Evolutionary conservation across 768 basidiomycete species (phyloP), one percentile per base, ranked within the genome.

Genomic region (Agaricus bisporus): DNA sequence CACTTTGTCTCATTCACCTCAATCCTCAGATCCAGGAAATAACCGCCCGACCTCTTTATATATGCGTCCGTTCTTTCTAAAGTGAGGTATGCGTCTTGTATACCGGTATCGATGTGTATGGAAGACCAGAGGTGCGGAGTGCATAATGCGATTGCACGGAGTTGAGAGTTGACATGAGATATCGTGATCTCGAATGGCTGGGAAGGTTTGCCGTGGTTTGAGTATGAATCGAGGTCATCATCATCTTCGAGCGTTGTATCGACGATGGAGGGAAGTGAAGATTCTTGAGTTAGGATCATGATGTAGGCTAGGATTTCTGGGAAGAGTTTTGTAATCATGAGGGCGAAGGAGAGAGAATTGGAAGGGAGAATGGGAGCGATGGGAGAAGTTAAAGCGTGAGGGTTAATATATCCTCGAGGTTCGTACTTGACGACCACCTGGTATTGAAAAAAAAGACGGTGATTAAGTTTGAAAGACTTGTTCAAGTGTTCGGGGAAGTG

Each of bases 61-160:
- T 74, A 76, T 3, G 63, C 55, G 12, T 53, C 49, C 9, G 72
- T 54, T 15, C 61, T 58, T 12, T 64, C 63, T 2, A 58, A 29
- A 0, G 59, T 56, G 22, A 49, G 61, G 5, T 35, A 44, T 1
- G 64, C 57, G 20, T 60, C 43, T 12, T 47, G 45, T 1, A 17
- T 17, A 11, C 22, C 17, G 8, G 36, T 29, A 18, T 47, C 45
- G 18, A 76, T 59, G 15, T 60, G 56, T 49, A 79, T 69, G 14
- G 56, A 58, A 2, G 63, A 64, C 78, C 78, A 80, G n/a, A 80
- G 68, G 1, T 51, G 46, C 1, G 67, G 68, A 4, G 71, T 72
- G 14, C 51, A 55, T 32, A 76, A 45, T 2, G 76, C 75, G 2
- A 75, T 62, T 14, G 62, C 48, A 42, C 76, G 72, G 55, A 75